phyloP scores from a whole-genome alignment of 495 filamentous ascomycete genomes.

The Podospora tetraspora region DNA sequence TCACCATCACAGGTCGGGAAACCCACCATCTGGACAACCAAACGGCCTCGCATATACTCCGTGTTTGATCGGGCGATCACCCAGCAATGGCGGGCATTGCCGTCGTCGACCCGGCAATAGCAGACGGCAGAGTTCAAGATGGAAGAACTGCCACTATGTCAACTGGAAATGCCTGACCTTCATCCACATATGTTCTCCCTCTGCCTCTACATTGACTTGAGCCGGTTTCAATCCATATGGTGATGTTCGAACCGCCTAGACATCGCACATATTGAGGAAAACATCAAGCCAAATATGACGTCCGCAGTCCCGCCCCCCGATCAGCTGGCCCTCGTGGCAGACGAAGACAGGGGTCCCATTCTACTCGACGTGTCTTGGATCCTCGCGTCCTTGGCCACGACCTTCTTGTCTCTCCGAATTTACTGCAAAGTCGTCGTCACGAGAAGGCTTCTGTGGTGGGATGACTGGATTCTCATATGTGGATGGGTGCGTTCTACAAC shows the following conservation, averaged over 20 bases:
- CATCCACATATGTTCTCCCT: background rate
- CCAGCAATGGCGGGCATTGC: background rate
- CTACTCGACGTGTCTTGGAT: background rate
- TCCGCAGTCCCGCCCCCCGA: background rate
- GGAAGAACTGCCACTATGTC: background rate
- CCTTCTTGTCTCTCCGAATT: background rate
- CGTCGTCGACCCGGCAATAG: background rate
- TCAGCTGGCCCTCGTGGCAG: background rate
- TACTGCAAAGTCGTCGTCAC: background rate
- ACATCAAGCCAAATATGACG: background rate
- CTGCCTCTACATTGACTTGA: background rate
- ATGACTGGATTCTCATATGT: constrained; percentile 1
- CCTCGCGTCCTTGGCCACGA: background rate
- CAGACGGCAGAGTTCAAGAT: background rate
- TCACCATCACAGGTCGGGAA: background rate
- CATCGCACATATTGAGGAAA: background rate
- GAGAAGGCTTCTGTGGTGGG: background rate
- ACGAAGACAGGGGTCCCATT: background rate
- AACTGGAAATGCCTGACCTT: background rate
- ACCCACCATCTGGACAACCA: background rate
- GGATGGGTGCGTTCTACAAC: background rate
- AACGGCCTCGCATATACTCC: background rate
- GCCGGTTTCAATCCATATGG: background rate
- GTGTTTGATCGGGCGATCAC: background rate
- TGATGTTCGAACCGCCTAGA: background rate